phyloP scores from a whole-genome alignment of 148 eudicot genomes.

The Heliosperma pusillum region DNA sequence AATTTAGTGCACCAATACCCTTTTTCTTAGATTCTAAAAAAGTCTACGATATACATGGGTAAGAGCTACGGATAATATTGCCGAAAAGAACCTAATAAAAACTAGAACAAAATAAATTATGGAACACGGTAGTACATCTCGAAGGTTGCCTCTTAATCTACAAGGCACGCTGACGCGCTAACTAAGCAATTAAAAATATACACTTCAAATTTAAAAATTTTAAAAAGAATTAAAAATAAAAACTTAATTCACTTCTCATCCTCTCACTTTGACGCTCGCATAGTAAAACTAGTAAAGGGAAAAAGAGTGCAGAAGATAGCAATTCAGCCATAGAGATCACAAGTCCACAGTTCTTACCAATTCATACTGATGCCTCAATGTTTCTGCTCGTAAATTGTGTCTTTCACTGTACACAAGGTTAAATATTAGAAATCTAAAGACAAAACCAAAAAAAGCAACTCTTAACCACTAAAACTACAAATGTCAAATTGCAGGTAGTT shows the following conservation, averaged over 20 bases:
- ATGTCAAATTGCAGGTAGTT: background rate
- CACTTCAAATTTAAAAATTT: background rate
- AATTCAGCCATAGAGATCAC: background rate
- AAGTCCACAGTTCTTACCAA: constrained; percentile 26
- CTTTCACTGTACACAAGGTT: constrained; percentile 32
- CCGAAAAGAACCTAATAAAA: too few species aligned
- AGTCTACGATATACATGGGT: too few species aligned
- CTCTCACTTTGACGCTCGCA: background rate
- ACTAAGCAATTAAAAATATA: too few species aligned
- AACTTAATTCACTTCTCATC: background rate
- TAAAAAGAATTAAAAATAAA: too few species aligned
- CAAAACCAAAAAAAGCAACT: background rate
- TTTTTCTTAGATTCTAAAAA: too few species aligned
- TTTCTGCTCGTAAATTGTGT: constrained; percentile 39
- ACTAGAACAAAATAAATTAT: too few species aligned
- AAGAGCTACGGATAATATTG: too few species aligned
- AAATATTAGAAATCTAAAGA: background rate
- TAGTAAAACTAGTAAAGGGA: background rate
- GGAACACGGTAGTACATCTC: too few species aligned
- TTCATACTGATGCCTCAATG: constrained; percentile 43
- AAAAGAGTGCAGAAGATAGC: background rate
- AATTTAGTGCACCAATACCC: too few species aligned
- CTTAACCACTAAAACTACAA: background rate
- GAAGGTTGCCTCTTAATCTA: too few species aligned
- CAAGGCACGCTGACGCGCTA: too few species aligned